A percentile compares a stretch with the other conserved stretches of the same genome.
These are phyloP conservation scores for Phytophthora idaei DNA, from an alignment of 352 stramenopile species.

Conservation along the genomic window DNA sequence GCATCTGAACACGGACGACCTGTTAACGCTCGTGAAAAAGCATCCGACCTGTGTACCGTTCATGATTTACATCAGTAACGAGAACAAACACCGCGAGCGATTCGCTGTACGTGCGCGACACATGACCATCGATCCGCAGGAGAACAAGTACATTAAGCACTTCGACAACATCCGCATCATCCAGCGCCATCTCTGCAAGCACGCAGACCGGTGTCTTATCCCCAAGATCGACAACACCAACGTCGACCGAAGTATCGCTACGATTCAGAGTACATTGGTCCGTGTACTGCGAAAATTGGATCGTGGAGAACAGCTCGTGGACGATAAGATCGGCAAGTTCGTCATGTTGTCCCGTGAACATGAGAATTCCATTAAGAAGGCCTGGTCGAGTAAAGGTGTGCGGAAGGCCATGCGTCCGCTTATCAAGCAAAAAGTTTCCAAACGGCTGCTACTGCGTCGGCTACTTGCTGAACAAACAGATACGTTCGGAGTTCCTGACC, in stretches of 20 bases:
- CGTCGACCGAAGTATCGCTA: conserved; percentile 84
- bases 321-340: conserved; percentile 83
- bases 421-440: conserved; percentile 87
- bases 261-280: conserved; percentile 86
- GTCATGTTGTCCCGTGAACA: conserved; percentile 87
- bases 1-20: conserved; percentile 84
- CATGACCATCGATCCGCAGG: conserved; percentile 89
- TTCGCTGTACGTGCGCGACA: conserved; percentile 85
- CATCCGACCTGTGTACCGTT: conserved; percentile 89
- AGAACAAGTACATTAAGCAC: conserved; percentile 93
- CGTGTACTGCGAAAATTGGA: conserved; percentile 83
- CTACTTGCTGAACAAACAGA: conserved; percentile 76
- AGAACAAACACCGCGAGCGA: conserved; percentile 86
- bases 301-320: conserved; percentile 73
- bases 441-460: conserved; percentile 75
- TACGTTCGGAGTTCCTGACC: conserved; percentile 35
- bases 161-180: conserved; percentile 92
- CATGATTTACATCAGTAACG: conserved; percentile 91
- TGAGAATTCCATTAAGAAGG: conserved; percentile 89
- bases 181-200: conserved; percentile 85
- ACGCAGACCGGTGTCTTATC: conserved; percentile 85
- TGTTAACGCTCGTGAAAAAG: conserved; percentile 76
- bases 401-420: conserved; percentile 87
- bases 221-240: conserved; percentile 92
- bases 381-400: conserved; percentile 87